Base-by-base conservation (phyloP, 129 eudicot species). In the Artemisia annua region DNA sequence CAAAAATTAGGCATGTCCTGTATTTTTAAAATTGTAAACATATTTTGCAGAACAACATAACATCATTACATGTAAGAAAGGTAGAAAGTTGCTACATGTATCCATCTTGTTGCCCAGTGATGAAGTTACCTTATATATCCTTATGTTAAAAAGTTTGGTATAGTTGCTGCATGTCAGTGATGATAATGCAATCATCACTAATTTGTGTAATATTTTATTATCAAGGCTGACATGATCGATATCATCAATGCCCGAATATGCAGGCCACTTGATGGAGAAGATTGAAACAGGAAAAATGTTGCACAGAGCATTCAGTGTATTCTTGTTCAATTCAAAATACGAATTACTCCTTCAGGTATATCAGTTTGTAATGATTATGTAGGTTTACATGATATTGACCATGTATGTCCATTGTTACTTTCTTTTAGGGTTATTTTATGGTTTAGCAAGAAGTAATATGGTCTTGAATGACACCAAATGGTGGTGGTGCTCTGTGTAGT, bases 271-370 rank as follows among this genome's bases (percentile, higher is more conserved):
- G 79, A 84, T 86, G 98, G 96, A 87, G 80, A 94, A 87, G 77
- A 94, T 94, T 18, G 92, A 87, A 78, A 77, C 86, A 53, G 89
- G 75, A 50, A 94, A 94, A 54, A 52, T 86, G 75, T 80, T 94
- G 22, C 98, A 94, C 67, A 85, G 98, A 85, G 98, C 98, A 71
- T 94, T 94, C 82, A 94, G 98, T 55, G 97, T 94, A 48, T 94
- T 94, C 64, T 63, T 94, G 80, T 94, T 94, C 71, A 94, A 94
- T 79, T 90, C 98, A 50, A 94, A 94, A 70, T 85, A 90, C 56
- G 98, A 94, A 85, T 63, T 94, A 53, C 88, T 94, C 72, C 98
- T 94, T 83, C 98, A 94, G 98, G 97, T 94, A 81, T 19, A 61
- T 49, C 51, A 14, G 0, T 56, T 69, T 69, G 14, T 48, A 18